Percentiles rank a stretch among this genome's conserved stretches.
Conservation (phyloP, 2,329 filamentous ascomycete genomes). For the Aspergillus viridinutans region DNA sequence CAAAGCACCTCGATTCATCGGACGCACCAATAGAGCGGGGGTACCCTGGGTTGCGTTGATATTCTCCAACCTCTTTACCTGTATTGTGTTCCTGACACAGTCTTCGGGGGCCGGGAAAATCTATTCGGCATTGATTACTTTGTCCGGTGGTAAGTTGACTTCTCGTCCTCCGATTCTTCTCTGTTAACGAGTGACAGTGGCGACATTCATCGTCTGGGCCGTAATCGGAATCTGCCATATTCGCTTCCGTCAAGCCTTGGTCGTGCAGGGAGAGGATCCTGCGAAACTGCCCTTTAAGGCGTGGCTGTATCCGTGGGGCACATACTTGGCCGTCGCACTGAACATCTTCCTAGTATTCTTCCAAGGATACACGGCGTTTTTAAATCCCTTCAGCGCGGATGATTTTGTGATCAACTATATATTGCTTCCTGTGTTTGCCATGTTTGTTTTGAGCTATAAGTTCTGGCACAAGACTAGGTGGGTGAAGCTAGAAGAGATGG, state of each 20-base stretch:
- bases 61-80: constrained; percentile 65
- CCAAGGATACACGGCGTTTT: constrained; percentile 51
- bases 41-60: constrained; percentile 58
- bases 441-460: constrained; percentile 48
- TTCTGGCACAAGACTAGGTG: constrained; percentile 36
- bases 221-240: constrained; percentile 41
- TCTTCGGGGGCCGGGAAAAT: constrained; percentile 28
- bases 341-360: constrained; percentile 50
- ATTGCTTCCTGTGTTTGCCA: constrained; percentile 48
- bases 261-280: constrained; percentile 33
- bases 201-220: constrained; percentile 40
- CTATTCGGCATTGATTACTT: constrained; percentile 29
- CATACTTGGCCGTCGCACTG: constrained; percentile 44
- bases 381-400: constrained; percentile 48
- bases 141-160: constrained; percentile 27
- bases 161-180: neutral
- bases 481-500: constrained; percentile 35
- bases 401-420: constrained; percentile 55
- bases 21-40: constrained; percentile 62
- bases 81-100: constrained; percentile 30
- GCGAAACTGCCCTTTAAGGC: constrained; percentile 47
- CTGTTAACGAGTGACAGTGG: constrained; percentile 15
- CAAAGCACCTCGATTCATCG: constrained; percentile 67
- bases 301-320: constrained; percentile 49
- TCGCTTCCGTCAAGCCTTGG: constrained; percentile 38